Conservation (phyloP, 148 eudicot species). For the Heliosperma pusillum region DNA sequence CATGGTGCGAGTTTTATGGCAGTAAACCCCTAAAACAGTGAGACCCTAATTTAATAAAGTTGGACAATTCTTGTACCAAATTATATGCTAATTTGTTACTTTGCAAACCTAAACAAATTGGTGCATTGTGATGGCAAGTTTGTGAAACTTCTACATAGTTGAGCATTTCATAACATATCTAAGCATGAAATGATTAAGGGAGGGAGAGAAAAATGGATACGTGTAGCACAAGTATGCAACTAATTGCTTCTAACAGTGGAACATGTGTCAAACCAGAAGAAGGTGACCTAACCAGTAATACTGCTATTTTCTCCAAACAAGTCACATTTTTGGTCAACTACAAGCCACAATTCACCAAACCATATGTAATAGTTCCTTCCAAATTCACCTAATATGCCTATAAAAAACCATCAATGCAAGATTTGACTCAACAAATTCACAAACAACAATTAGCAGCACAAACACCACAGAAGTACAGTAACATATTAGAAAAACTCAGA, state of each 20-base stretch:
- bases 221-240: background rate
- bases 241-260: background rate
- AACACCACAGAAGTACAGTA: background rate
- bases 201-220: background rate
- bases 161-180: background rate
- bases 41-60: too few species aligned
- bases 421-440: conserved; percentile 2
- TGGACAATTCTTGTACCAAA: too few species aligned
- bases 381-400: background rate
- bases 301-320: conserved; percentile 7
- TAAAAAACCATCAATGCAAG: conserved; percentile 14
- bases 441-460: background rate
- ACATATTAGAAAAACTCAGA: background rate
- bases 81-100: too few species aligned
- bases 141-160: background rate
- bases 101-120: too few species aligned
- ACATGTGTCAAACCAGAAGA: conserved; percentile 11
- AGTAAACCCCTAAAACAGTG: background rate
- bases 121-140: too few species aligned
- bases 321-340: conserved; percentile 28
- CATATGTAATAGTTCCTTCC: background rate
- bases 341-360: conserved; percentile 6
- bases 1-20: background rate
- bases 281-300: conserved; percentile 26
- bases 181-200: background rate